These are phyloP conservation scores for Tanacetum coccineum DNA, from an alignment of 129 eudicot genomes.

Conservation along the genomic window DNA sequence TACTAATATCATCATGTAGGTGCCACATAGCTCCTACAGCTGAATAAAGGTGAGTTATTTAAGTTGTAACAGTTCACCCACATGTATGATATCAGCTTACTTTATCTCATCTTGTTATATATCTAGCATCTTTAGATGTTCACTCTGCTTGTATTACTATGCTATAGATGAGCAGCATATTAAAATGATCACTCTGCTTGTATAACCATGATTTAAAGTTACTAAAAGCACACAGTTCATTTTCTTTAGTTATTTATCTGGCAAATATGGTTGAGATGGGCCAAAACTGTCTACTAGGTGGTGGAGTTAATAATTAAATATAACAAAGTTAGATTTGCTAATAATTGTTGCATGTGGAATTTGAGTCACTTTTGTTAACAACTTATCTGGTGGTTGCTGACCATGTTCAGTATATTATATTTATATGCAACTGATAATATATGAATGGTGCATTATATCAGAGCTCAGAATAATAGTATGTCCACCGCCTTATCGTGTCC, in stretches of 20 bases:
- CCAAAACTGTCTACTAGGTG: constrained; percentile 27
- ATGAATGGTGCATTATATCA: too few relatives aligned
- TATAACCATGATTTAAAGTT: too few relatives aligned
- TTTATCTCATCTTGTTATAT: too few relatives aligned
- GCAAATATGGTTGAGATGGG: constrained; percentile 34
- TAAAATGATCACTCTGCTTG: too few relatives aligned
- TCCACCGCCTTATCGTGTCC: too few relatives aligned
- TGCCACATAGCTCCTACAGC: not conserved
- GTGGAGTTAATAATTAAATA: too few relatives aligned
- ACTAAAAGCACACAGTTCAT: constrained; percentile 15
- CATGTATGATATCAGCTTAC: too few relatives aligned
- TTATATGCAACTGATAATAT: not conserved
- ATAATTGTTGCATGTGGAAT: constrained; percentile 17
- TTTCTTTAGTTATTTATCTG: constrained; percentile 27
- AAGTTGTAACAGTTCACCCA: too few relatives aligned
- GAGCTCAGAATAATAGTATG: too few relatives aligned
- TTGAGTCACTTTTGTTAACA: constrained; percentile 2
- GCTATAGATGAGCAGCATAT: too few relatives aligned
- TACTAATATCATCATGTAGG: not conserved
- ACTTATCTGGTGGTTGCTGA: constrained; percentile 1
- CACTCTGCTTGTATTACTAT: too few relatives aligned
- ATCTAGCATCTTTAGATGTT: too few relatives aligned
- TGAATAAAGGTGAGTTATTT: not conserved
- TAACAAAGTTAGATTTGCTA: constrained; percentile 18
- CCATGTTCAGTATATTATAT: not conserved